Base-by-base conservation (phyloP, 2,329 filamentous ascomycete genomes). In the Plectosphaerella cucumerina region DNA sequence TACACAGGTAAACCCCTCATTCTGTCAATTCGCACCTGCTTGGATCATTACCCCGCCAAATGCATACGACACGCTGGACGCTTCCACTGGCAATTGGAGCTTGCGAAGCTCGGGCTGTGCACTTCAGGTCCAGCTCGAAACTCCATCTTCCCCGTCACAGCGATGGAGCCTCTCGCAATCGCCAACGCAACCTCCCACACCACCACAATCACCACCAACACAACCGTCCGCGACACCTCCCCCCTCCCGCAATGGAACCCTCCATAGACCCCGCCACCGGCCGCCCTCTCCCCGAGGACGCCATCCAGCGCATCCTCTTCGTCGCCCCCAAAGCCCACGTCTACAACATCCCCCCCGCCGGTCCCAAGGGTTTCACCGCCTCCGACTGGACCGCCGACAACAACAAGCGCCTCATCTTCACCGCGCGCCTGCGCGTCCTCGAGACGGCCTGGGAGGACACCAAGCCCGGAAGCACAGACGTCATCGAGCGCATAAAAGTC, bases 221-320 rank as follows among this genome's bases (percentile, higher is more conserved):
- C n/a, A 21, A 33, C 18, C 31, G 17, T 9, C 31, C n/a, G 10
- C 44, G 17, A 34, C 9, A 47, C n/a, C 15, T 21, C 44, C 39
- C 6, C 14, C 18, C n/a, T 42, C n/a, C 39, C 42, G 65, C 52
- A 47, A 87, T 88, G 85, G 77, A 84, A 60, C 71, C 77, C 50
- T 73, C 37, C 35, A 43, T 83, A 64, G 88, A 94, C 70, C 88
- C 87, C 48, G 77, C 84, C 50, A 93, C 88, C 20, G 85, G 86
- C 60, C 73, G 72, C 33, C 69, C 84, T 57, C 79, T 90, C 58
- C 85, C 88, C 50, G 66, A 82, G 48, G 87, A 89, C 64, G 87
- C 90, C 60, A 93, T 95, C 70, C 89, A 94, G 70, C 86, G 90
- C 66, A 77, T 94, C 65, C 86, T 95, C 67, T 92, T 90, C 79